A percentile compares a stretch with the other conserved stretches of the same genome.
These are phyloP conservation scores for Metschnikowia dekortorum DNA, from an alignment of 805 yeast species.

Conservation along the genomic window DNA sequence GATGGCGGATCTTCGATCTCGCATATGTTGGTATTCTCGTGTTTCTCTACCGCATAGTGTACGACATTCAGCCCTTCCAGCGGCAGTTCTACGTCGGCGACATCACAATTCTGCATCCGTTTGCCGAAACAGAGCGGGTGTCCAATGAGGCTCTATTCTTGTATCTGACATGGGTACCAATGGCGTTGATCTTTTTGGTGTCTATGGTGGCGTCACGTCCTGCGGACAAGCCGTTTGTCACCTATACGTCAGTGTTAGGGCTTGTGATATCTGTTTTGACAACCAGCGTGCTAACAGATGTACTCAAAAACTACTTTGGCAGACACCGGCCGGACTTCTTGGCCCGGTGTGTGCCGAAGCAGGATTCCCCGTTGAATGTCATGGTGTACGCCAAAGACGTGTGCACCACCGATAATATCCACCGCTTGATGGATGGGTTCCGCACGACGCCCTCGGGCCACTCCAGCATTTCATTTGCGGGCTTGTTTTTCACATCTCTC, in stretches of 20 bases:
- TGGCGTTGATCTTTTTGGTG: slow-evolving; percentile 30
- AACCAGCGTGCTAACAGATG: slow-evolving; percentile 63
- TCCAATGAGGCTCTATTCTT: slow-evolving; percentile 49
- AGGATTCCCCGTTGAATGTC: slow-evolving; percentile 50
- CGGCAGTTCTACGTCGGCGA: slow-evolving; percentile 77
- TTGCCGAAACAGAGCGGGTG: slow-evolving; percentile 70
- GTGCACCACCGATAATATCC: slow-evolving; percentile 50
- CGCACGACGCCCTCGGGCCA: slow-evolving; percentile 84
- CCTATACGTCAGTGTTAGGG: slow-evolving; percentile 66
- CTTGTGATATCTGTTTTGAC: slow-evolving; percentile 54
- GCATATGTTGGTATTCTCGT: slow-evolving; percentile 20
- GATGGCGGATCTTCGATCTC: slow-evolving; percentile 19
- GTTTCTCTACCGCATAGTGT: slow-evolving; percentile 20
- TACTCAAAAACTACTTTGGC: slow-evolving; percentile 79
- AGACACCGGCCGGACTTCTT: slow-evolving; percentile 90
- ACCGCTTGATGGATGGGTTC: slow-evolving; percentile 59
- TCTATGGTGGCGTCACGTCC: slow-evolving; percentile 45
- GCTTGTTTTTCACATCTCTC: slow-evolving; percentile 56
- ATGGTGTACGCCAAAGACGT: slow-evolving; percentile 60
- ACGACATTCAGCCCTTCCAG: slow-evolving; percentile 54
- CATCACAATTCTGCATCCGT: slow-evolving; percentile 75
- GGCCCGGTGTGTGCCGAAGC: slow-evolving; percentile 72
- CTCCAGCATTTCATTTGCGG: slow-evolving; percentile 65
- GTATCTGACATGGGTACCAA: slow-evolving; percentile 52
- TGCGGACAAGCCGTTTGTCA: slow-evolving; percentile 51